phyloP scores from a whole-genome alignment of 257 asterid species.

The Scutellaria barbata region DNA sequence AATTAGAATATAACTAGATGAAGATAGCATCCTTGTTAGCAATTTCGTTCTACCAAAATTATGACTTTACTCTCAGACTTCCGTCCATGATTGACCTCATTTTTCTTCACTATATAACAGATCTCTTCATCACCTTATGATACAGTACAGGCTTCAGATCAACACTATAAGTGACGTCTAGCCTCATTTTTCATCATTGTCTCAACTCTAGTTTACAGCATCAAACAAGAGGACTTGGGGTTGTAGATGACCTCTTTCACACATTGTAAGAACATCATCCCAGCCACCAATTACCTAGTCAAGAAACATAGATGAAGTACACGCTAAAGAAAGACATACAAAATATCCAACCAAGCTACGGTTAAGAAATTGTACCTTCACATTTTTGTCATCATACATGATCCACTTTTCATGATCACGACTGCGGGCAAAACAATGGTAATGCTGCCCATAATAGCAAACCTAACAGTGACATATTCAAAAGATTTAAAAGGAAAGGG shows the following conservation, averaged over 20 bases:
- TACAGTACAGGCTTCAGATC: slow-evolving; percentile 44
- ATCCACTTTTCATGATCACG: slow-evolving; percentile 77
- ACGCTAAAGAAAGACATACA: background rate
- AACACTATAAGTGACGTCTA: no score
- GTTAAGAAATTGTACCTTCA: slow-evolving; percentile 62
- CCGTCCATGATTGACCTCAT: slow-evolving; percentile 33
- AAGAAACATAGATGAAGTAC: slow-evolving; percentile 19
- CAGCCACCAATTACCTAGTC: slow-evolving; percentile 83
- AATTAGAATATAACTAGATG: background rate
- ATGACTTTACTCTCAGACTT: slow-evolving; percentile 34
- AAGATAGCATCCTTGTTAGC: no score
- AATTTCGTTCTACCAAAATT: slow-evolving; percentile 23
- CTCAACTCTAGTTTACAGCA: slow-evolving; percentile 60
- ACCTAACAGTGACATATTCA: slow-evolving; percentile 40
- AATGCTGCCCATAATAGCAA: slow-evolving; percentile 90
- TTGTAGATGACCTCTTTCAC: slow-evolving; percentile 91
- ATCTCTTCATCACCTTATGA: slow-evolving; percentile 34
- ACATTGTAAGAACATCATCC: slow-evolving; percentile 80
- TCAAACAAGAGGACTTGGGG: slow-evolving; percentile 92
- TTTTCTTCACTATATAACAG: slow-evolving; percentile 40
- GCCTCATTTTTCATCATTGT: no score
- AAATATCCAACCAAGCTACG: slow-evolving; percentile 20
- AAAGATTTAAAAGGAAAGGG: background rate
- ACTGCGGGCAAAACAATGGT: slow-evolving; percentile 91
- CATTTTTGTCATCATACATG: slow-evolving; percentile 93